Percentiles rank a stretch among this genome's conserved stretches.
These are phyloP conservation scores for Thraustotheca clavata DNA, from an alignment of 352 stramenopile genomes.

Conservation along the genomic window DNA sequence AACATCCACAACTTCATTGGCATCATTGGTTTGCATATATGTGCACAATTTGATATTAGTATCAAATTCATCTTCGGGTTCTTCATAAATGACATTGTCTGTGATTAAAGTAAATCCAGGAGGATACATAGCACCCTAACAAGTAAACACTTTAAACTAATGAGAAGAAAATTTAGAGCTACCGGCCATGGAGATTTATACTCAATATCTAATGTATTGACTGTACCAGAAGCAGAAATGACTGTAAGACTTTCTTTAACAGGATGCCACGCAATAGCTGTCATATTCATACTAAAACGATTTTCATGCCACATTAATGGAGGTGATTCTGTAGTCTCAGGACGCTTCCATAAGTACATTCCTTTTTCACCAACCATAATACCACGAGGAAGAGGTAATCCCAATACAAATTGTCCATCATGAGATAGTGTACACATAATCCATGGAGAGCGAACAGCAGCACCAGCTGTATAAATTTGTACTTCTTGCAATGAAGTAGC, in stretches of 20 bases:
- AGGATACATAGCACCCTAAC: conserved; percentile 62
- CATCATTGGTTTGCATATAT: background rate
- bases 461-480: conserved; percentile 49
- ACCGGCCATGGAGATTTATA: conserved; percentile 68
- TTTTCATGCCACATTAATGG: conserved; percentile 69
- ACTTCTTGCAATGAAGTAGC: conserved; percentile 33
- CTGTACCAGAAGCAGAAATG: conserved; percentile 50
- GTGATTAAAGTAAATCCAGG: conserved; percentile 66
- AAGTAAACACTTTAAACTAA: background rate
- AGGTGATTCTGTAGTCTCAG: conserved; percentile 22
- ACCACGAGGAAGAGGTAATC: conserved; percentile 66
- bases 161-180: background rate
- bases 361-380: conserved; percentile 66
- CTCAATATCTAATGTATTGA: conserved; percentile 66
- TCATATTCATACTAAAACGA: conserved; percentile 65
- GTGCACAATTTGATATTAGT: conserved; percentile 26
- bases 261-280: conserved; percentile 50
- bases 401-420: conserved; percentile 55
- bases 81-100: conserved; percentile 62
- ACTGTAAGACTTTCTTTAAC: conserved; percentile 43
- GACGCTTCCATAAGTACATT: conserved; percentile 63
- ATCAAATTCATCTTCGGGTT: conserved; percentile 33
- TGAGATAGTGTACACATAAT: conserved; percentile 59
- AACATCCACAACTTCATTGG: conserved; percentile 32
- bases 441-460: conserved; percentile 57